phyloP scores from a whole-genome alignment of 768 basidiomycete species.

The Leccinum rimulosum region DNA sequence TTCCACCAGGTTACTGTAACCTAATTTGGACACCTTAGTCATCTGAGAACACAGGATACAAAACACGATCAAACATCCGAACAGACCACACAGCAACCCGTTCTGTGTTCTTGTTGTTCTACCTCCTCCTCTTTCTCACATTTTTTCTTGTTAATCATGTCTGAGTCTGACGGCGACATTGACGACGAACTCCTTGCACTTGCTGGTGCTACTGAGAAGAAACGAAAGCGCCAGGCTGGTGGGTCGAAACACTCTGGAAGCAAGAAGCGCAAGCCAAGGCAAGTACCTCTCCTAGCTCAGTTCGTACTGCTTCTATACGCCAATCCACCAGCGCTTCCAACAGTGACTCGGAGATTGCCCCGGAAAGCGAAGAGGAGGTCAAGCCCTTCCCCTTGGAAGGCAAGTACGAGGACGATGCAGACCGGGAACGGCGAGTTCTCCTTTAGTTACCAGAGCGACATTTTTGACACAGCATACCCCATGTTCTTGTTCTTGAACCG shows the following conservation, averaged over 20 bases:
- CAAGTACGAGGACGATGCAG: slow-evolving; percentile 82
- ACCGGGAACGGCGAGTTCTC: slow-evolving; percentile 70
- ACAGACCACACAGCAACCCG: background rate
- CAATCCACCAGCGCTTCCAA: slow-evolving; percentile 37
- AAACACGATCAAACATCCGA: slow-evolving; percentile 21
- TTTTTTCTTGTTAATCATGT: slow-evolving; percentile 33
- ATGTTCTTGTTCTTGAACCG: slow-evolving; percentile 7
- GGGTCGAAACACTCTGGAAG: slow-evolving; percentile 41
- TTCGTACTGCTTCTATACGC: background rate
- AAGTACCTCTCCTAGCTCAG: slow-evolving; percentile 30
- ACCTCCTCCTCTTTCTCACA: background rate
- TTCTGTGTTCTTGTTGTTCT: slow-evolving; percentile 1
- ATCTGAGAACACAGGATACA: slow-evolving; percentile 17
- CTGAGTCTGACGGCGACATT: slow-evolving; percentile 50
- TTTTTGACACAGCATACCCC: slow-evolving; percentile 24
- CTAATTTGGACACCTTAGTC: slow-evolving; percentile 5
- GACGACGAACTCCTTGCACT: slow-evolving; percentile 80
- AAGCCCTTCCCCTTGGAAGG: slow-evolving; percentile 91
- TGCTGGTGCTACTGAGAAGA: slow-evolving; percentile 66
- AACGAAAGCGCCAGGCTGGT: slow-evolving; percentile 57
- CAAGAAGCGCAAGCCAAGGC: slow-evolving; percentile 77
- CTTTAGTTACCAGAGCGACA: slow-evolving; percentile 25
- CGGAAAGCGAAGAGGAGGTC: slow-evolving; percentile 60
- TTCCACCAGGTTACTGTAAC: slow-evolving; percentile 7
- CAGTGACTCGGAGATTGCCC: slow-evolving; percentile 48